These are phyloP conservation scores for Suaeda aralocaspica DNA, from an alignment of 148 eudicot genomes.

Conservation along the genomic window DNA sequence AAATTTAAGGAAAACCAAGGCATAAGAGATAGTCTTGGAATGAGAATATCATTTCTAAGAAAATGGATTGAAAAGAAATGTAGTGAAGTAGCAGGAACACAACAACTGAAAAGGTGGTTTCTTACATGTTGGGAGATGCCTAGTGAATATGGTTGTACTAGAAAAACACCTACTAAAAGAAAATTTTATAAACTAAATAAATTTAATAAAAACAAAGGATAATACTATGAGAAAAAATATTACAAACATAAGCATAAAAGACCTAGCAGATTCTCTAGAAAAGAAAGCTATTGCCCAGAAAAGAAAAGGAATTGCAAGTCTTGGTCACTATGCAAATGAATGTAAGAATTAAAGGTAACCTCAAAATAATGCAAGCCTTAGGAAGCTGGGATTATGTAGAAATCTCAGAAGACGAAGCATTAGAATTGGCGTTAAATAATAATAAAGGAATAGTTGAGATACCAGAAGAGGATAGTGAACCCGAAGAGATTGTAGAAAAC, in stretches of 20 bases:
- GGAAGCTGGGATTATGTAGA: neutral
- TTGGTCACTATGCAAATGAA: constrained; percentile 4
- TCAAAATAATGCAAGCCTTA: neutral
- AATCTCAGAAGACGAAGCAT: neutral
- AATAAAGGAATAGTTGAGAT: too few relatives aligned
- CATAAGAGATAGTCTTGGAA: too few relatives aligned
- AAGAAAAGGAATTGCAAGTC: neutral
- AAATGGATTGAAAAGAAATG: neutral
- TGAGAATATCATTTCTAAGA: neutral
- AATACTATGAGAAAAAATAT: neutral
- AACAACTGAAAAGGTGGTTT: neutral
- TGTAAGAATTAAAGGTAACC: neutral
- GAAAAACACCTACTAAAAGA: neutral
- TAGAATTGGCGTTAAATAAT: neutral
- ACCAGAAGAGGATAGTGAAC: neutral
- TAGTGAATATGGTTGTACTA: neutral
- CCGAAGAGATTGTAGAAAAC: neutral
- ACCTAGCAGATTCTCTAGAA: neutral
- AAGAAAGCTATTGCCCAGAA: neutral
- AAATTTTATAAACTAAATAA: neutral
- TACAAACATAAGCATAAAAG: neutral
- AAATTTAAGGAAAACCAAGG: too few relatives aligned
- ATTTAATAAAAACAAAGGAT: neutral
- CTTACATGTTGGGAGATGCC: constrained; percentile 2
- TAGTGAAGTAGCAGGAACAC: neutral